Conservation (phyloP, 306 rosid species). For the Medicago lupulina region DNA sequence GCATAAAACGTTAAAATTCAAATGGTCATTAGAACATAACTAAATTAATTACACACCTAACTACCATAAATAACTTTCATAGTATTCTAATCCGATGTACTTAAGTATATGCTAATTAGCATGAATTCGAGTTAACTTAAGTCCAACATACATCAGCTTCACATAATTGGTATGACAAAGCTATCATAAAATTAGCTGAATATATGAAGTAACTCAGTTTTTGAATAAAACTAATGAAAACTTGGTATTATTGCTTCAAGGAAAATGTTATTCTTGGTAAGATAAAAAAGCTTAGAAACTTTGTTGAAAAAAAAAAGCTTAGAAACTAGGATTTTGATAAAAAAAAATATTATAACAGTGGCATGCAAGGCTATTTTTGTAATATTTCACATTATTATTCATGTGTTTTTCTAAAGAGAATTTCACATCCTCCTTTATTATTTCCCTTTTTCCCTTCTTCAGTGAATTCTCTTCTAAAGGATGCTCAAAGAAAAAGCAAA, state of each 20-base stretch:
- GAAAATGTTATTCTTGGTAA: background rate
- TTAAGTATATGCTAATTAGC: background rate
- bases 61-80: slow-evolving; percentile 14
- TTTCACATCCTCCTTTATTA: background rate
- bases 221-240: slow-evolving; percentile 10
- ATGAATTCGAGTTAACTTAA: slow-evolving; percentile 5
- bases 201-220: background rate
- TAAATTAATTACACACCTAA: background rate
- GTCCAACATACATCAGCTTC: slow-evolving; percentile 8
- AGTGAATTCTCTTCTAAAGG: background rate
- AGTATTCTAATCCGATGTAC: background rate
- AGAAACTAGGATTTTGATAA: no score
- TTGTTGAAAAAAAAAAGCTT: no score
- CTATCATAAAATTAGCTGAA: slow-evolving; percentile 12
- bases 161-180: background rate
- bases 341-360: background rate
- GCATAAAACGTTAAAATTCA: slow-evolving; percentile 14
- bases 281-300: background rate
- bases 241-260: background rate
- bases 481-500: background rate
- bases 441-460: background rate
- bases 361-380: background rate
- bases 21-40: slow-evolving; percentile 1
- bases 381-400: background rate
- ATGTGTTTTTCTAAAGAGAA: background rate